Percentiles rank a stretch among this genome's conserved stretches.
Evolutionary conservation across 108 stramenopile species (phyloP).

Genomic region (Epithemia pelagica): DNA sequence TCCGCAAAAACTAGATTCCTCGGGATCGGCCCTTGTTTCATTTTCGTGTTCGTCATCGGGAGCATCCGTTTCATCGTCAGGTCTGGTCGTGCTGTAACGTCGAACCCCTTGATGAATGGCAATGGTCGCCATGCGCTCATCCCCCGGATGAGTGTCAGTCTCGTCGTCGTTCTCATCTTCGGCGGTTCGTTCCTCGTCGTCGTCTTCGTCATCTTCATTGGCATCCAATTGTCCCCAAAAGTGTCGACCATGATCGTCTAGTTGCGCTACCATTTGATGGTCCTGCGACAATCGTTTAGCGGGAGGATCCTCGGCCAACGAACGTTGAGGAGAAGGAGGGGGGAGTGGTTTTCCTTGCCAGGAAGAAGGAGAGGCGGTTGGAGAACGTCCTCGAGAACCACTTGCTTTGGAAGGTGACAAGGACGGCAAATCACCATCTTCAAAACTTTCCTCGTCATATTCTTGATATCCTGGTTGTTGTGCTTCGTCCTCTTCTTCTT

Average conservation of each 20-base stretch:
- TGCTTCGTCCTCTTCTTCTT: background rate
- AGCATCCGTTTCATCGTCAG: no score
- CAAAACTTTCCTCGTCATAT: slow-evolving; percentile 2
- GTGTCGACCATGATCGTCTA: background rate
- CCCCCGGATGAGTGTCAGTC: no score
- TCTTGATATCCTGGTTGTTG: no score
- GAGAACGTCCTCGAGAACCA: background rate
- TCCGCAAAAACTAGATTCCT: slow-evolving; percentile 8
- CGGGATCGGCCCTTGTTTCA: background rate
- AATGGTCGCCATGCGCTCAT: no score
- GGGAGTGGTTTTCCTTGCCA: background rate
- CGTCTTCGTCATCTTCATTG: background rate
- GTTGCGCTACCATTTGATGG: background rate
- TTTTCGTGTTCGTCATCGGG: background rate
- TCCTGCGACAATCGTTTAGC: background rate
- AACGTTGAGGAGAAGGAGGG: background rate
- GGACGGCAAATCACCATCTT: slow-evolving; percentile 5
- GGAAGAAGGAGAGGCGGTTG: background rate
- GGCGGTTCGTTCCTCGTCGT: no score
- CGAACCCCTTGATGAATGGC: no score
- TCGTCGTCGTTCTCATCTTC: no score
- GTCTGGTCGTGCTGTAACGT: no score
- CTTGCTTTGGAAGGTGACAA: background rate
- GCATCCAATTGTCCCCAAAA: background rate
- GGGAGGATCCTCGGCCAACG: no score